Conservation (phyloP, 2,329 filamentous ascomycete genomes). For the Endoconidiophora polonica region DNA sequence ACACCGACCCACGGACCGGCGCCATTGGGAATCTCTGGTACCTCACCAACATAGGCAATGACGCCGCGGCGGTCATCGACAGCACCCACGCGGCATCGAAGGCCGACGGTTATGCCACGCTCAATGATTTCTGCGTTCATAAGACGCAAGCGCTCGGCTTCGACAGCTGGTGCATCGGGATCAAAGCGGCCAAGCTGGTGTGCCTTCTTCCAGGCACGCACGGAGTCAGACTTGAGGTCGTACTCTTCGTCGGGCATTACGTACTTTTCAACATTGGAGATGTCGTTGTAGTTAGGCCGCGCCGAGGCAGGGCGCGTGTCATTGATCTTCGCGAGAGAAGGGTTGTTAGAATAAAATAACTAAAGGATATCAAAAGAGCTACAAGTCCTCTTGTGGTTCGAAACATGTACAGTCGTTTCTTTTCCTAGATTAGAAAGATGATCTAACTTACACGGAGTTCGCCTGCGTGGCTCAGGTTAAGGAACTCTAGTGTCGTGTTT, state of each 20-base stretch:
- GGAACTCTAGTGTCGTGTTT: constrained; percentile 42
- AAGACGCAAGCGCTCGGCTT: constrained; percentile 54
- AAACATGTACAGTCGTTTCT: background rate
- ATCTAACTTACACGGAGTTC: constrained; percentile 56
- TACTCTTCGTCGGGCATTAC: constrained; percentile 76
- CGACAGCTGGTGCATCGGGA: constrained; percentile 58
- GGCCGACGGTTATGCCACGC: constrained; percentile 48
- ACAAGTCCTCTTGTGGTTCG: background rate
- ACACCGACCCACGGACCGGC: constrained; percentile 55
- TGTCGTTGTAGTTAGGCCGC: constrained; percentile 66
- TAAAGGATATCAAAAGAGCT: background rate
- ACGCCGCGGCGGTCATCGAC: constrained; percentile 54
- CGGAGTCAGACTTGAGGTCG: constrained; percentile 69
- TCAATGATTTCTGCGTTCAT: constrained; percentile 52
- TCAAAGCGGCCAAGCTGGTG: constrained; percentile 95
- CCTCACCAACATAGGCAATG: constrained; percentile 55
- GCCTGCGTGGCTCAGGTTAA: constrained; percentile 55
- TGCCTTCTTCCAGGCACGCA: constrained; percentile 89
- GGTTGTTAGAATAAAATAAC: constrained; percentile 8
- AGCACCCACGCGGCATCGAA: constrained; percentile 46
- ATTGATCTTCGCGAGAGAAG: constrained; percentile 38
- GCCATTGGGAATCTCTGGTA: constrained; percentile 54
- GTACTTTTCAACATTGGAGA: constrained; percentile 73
- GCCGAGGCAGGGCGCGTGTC: constrained; percentile 64
- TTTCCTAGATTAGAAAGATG: background rate